These are phyloP conservation scores for Paramecium primaurelia DNA, from an alignment of 73 alveolate species.

Conservation along the genomic window DNA sequence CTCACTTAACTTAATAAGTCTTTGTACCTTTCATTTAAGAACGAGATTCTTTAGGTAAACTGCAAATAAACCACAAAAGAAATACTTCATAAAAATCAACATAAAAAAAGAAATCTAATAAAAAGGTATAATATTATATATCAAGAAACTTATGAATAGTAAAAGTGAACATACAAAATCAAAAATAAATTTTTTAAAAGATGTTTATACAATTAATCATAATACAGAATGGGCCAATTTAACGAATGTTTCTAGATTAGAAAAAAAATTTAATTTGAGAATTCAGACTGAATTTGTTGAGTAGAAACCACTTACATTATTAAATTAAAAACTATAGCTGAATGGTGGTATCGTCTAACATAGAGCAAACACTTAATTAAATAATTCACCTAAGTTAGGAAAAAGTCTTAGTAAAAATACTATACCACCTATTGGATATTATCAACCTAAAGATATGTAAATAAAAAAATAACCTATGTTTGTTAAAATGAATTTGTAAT, in stretches of 20 bases:
- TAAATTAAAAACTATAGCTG: not conserved
- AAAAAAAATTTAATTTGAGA: not conserved
- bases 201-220: not conserved
- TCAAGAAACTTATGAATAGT: not conserved
- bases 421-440: not conserved
- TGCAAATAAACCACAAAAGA: not conserved
- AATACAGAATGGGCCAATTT: not conserved
- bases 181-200: not conserved
- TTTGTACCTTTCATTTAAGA: not conserved
- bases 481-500: not conserved
- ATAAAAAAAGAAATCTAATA: not conserved
- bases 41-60: slow-evolving; percentile 13
- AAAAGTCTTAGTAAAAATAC: not conserved
- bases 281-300: not conserved
- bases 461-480: not conserved
- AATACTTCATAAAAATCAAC: not conserved
- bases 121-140: not conserved
- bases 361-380: not conserved
- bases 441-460: not conserved
- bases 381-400: not conserved
- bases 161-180: not conserved
- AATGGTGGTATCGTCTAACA: not conserved
- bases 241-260: not conserved
- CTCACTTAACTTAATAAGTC: not conserved
- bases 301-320: not conserved